A percentile compares a stretch with the other conserved stretches of the same genome.
Evolutionary conservation across 2,329 filamentous ascomycete genomes (phyloP).

Genomic region (Diaporthe amygdali): DNA sequence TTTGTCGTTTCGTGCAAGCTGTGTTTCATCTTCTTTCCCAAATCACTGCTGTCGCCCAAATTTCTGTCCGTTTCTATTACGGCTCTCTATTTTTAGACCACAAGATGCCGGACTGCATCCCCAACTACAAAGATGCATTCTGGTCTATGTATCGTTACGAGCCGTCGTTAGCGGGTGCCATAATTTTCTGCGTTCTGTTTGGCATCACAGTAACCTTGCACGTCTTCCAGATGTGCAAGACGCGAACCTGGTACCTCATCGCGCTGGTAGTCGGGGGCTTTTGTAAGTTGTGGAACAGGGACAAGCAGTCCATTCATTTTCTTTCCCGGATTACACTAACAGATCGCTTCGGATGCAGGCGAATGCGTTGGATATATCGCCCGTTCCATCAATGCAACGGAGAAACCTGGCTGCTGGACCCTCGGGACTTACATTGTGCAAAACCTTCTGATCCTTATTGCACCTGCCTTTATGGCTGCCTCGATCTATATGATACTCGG

Average conservation of each 20-base stretch:
- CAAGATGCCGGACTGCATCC: background rate
- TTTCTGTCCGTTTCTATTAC: background rate
- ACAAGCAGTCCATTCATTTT: background rate
- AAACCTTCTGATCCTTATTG: constrained; percentile 45
- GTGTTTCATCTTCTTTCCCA: too few relatives aligned
- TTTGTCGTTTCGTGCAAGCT: accelerated
- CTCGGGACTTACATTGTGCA: constrained; percentile 43
- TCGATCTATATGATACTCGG: constrained; percentile 53
- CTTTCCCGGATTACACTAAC: background rate
- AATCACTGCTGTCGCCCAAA: accelerated
- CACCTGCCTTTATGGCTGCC: constrained; percentile 47
- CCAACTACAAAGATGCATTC: background rate
- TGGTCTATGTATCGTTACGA: background rate
- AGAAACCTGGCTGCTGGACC: constrained; percentile 46
- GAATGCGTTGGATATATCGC: constrained; percentile 58
- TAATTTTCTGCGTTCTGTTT: background rate
- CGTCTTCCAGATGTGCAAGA: background rate
- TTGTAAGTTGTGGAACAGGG: background rate
- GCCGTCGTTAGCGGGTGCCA: background rate
- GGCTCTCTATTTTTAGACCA: background rate
- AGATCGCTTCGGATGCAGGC: constrained; percentile 39
- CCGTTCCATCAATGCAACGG: constrained; percentile 46
- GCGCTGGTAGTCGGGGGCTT: background rate
- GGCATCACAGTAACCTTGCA: background rate
- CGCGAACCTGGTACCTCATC: background rate